Conservation (phyloP, 2,329 filamentous ascomycete genomes). For the Aspergillus floridensis region DNA sequence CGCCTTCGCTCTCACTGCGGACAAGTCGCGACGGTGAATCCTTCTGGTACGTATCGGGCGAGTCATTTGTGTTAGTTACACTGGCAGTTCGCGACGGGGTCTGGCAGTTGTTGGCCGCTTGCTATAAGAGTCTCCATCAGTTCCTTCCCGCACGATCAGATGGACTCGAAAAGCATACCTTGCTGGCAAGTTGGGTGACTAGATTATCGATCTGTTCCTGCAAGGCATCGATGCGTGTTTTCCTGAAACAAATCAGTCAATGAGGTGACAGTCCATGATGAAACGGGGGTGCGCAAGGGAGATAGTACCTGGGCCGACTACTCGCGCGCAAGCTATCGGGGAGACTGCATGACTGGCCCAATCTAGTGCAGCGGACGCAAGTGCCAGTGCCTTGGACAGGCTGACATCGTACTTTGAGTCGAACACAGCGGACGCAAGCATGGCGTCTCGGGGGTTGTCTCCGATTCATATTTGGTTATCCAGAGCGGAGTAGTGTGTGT, state of each 20-base stretch:
- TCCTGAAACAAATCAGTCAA: not conserved
- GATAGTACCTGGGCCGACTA: not conserved
- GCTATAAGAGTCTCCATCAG: too few relatives aligned
- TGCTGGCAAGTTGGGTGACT: not conserved
- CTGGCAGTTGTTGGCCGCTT: not conserved
- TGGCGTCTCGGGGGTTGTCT: conserved; percentile 7
- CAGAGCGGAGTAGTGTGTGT: not conserved
- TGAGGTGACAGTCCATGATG: not conserved
- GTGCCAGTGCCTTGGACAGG: not conserved
- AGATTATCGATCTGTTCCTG: conserved; percentile 10
- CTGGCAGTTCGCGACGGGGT: not conserved
- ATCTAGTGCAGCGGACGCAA: conserved; percentile 13
- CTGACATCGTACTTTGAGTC: conserved; percentile 12
- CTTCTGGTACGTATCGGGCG: not conserved
- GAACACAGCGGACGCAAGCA: conserved; percentile 12
- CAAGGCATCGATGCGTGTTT: conserved; percentile 8
- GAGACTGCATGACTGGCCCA: conserved; percentile 8
- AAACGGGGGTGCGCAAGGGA: not conserved
- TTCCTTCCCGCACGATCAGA: too few relatives aligned
- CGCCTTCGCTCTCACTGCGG: not conserved
- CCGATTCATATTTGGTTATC: conserved; percentile 5
- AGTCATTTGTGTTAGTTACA: not conserved
- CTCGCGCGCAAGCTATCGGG: conserved; percentile 1
- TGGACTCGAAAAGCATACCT: not conserved
- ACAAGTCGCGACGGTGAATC: not conserved